Base-by-base conservation (phyloP, 192 early-diverging fungal species). In the Podila verticillata region DNA sequence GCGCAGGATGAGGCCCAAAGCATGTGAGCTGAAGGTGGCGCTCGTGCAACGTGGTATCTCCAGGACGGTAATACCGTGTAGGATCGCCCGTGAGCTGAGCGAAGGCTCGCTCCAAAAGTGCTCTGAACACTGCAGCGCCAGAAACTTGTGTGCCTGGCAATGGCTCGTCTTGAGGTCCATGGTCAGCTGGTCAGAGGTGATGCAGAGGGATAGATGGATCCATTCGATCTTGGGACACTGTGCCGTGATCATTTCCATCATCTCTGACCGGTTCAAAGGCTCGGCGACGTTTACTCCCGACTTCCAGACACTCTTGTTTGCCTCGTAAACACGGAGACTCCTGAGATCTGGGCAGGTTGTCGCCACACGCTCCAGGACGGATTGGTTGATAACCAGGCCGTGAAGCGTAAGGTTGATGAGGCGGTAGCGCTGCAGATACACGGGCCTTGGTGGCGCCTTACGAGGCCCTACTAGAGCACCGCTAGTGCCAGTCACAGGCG, bases 341-440 rank as follows among this genome's bases (percentile, higher is more conserved):
- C 47, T 48, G 10, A 80, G 65, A 5, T 72, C 30, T 20, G 77
- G 77, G 17, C 77, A 80, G 13, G 70, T 68, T 5, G 34, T 29
- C 2, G 68, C 17, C 22, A 80, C 20, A 19, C 61, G 60, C 56
- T 80, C 77, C 8, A 80, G 12, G 15, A 80, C 26, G 1, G 36
- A 54, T n/a, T 68, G 70, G 6, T 51, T 34, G 30, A 68, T 48
- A 1, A 29, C 3, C 10, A 63, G 61, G 15, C 26, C 28, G 0
- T 24, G 3, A 17, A 63, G 13, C 22, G 56, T 62, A 58, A 80
- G 68, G n/a, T 36, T 31, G 8, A 39, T 35, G 19, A 80, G 61
- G 19, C 34, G 35, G 32, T 80, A 80, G 12, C 66, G 48, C 3
- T 72, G 26, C 7, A 51, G 32, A 47, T 68, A 72, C 0, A 10